A percentile compares a stretch with the other conserved stretches of the same genome.
Evolutionary conservation across 768 basidiomycete species (phyloP).

Genomic region (Leccinum rimulosum): DNA sequence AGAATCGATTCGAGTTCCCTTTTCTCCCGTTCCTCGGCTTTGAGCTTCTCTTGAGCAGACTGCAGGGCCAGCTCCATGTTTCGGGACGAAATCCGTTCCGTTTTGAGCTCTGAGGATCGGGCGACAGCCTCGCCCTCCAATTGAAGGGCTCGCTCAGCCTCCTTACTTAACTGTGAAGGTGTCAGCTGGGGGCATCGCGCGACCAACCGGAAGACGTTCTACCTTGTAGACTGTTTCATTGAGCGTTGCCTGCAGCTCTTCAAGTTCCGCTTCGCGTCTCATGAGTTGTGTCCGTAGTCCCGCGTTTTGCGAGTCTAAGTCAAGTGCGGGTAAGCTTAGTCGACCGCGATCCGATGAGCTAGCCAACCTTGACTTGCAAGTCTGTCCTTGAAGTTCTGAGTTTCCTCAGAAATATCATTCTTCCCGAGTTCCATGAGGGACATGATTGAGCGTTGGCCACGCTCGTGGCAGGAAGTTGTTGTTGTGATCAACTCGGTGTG

Average conservation of each 20-base stretch:
- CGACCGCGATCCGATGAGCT: not conserved
- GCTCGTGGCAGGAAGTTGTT: constrained; percentile 15
- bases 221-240: constrained; percentile 41
- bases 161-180: constrained; percentile 47
- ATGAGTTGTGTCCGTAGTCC: constrained; percentile 33
- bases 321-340: constrained; percentile 5
- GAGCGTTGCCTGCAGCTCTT: constrained; percentile 31
- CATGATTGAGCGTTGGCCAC: constrained; percentile 24
- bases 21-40: constrained; percentile 46
- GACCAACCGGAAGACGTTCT: not conserved
- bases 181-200: constrained; percentile 5
- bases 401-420: constrained; percentile 39
- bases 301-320: constrained; percentile 36
- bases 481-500: constrained; percentile 2
- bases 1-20: constrained; percentile 57
- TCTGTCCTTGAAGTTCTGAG: constrained; percentile 35
- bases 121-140: constrained; percentile 51
- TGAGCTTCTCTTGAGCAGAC: constrained; percentile 49
- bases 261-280: constrained; percentile 37
- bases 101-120: constrained; percentile 54
- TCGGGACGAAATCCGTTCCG: constrained; percentile 48
- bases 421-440: constrained; percentile 39
- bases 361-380: constrained; percentile 36
- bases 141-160: constrained; percentile 52
- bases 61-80: constrained; percentile 52